Evolutionary conservation across 345 rosid genomes (phyloP), one percentile per base, ranked within the genome.

Genomic region (Excoecaria cochinchinensis): DNA sequence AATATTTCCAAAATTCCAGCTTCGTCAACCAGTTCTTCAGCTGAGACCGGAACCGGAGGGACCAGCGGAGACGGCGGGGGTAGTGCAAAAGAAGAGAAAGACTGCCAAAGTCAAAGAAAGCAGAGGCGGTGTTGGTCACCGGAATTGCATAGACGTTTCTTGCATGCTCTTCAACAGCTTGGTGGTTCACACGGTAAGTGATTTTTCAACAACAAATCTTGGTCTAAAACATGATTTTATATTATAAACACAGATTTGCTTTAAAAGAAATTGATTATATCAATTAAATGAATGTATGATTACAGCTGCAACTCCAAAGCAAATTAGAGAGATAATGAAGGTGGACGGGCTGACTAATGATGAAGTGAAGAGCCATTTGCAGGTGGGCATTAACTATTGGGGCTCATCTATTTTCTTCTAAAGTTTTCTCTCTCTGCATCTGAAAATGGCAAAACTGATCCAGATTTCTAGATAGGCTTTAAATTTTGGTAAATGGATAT

Each of bases 361-460:
- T 77, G 99, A 95, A 91, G 99, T 95, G 36, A 95, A 95, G 83
- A 95, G 99, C 87, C 99, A 95, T 91, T 86, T 95, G 79, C 99
- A 95, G 99, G 99, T 94, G 52, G 15, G 53, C 72, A 48, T 51
- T 42, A 31, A 16, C n/a, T 38, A 25, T 56, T 47, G 2, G n/a
- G 8, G 62, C 36, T 58, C 1, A 44, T 44, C 48, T 44, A 1
- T 44, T 6, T 44, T 1, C 7, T 44, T 44, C 7, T 1, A 8
- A 44, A 44, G 48, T 16, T 55, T 55, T n/a, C 3, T 53, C 16
- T 52, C 17, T n/a, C n/a, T 55, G 1, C 19, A 55, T 22, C 39
- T 4, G 7, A 59, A 59, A 7, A 11, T 59, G 63, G 12, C 36
- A 12, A 59, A 59, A 15, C 4, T n/a, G 10, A 59, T 52, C 6